Percentiles rank a stretch among this genome's conserved stretches.
Conservation (phyloP, 129 eudicot species). For the Ambrosia artemisiifolia region DNA sequence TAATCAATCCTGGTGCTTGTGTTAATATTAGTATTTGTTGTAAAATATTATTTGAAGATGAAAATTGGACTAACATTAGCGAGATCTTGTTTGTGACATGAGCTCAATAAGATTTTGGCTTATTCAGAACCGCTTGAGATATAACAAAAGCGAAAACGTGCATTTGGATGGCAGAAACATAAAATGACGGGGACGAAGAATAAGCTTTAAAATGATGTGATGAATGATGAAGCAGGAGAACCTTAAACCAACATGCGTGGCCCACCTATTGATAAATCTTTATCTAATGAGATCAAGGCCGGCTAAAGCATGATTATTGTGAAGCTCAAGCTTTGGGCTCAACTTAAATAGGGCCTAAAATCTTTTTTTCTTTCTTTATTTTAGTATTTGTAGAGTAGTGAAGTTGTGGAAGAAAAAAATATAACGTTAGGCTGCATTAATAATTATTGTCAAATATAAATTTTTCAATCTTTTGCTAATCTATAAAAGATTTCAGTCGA, state of each 20-base stretch:
- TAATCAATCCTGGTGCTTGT: not conserved
- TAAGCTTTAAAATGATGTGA: constrained; percentile 27
- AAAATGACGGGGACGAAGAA: constrained; percentile 35
- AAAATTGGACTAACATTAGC: constrained; percentile 1
- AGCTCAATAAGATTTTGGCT: not conserved
- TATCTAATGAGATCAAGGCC: constrained; percentile 18
- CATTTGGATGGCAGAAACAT: constrained; percentile 32
- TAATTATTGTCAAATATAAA: too few species aligned
- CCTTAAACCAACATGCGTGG: constrained; percentile 19
- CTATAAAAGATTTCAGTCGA: too few species aligned
- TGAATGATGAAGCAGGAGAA: constrained; percentile 39
- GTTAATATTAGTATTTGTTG: not conserved
- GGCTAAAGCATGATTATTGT: too few species aligned
- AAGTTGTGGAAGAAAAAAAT: too few species aligned
- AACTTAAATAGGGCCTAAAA: too few species aligned
- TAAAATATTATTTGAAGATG: not conserved
- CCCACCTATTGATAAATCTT: constrained; percentile 15
- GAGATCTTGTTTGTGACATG: not conserved
- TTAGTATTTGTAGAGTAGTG: too few species aligned
- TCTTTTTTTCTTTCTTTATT: too few species aligned
- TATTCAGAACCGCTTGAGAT: constrained; percentile 8
- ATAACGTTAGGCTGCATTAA: too few species aligned
- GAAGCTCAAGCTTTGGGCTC: too few species aligned
- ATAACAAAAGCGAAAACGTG: constrained; percentile 59
- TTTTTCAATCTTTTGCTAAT: too few species aligned